Conservation (phyloP, 768 basidiomycete species). For the Hypsizygus marmoreus region DNA sequence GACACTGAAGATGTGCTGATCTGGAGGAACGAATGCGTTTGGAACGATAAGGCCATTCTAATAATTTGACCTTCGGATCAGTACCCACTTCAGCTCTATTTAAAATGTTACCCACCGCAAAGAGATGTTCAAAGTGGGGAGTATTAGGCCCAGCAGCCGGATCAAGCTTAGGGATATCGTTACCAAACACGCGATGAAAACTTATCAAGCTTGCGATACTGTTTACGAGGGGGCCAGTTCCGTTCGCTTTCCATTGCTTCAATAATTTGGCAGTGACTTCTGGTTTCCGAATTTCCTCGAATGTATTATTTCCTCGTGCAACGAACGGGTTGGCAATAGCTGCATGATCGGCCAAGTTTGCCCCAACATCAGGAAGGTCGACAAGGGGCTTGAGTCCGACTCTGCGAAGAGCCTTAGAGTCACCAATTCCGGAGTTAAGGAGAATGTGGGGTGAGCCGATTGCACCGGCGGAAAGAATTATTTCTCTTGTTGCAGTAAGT, state of each 20-base stretch:
- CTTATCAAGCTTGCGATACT: constrained; percentile 22
- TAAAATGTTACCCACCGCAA: constrained; percentile 21
- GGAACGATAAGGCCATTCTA: constrained; percentile 18
- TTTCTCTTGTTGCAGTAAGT: constrained; percentile 26
- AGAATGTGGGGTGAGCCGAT: constrained; percentile 30
- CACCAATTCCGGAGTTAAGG: constrained; percentile 17
- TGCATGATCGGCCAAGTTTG: constrained; percentile 24
- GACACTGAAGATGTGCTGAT: constrained; percentile 23
- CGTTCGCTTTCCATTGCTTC: constrained; percentile 21
- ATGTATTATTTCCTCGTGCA: constrained; percentile 15
- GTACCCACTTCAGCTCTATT: not conserved
- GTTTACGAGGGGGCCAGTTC: constrained; percentile 27
- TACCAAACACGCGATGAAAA: constrained; percentile 28
- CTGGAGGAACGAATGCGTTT: constrained; percentile 12
- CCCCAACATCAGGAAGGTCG: constrained; percentile 22
- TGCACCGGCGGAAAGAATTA: constrained; percentile 31
- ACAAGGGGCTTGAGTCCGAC: constrained; percentile 15
- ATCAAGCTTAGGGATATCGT: constrained; percentile 22
- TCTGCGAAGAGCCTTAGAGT: constrained; percentile 4
- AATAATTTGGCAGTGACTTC: constrained; percentile 11
- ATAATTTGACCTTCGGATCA: not conserved
- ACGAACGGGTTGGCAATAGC: constrained; percentile 14
- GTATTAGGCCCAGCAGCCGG: constrained; percentile 30
- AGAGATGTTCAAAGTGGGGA: constrained; percentile 31
- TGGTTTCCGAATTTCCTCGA: constrained; percentile 16